phyloP scores from a whole-genome alignment of 2,329 filamentous ascomycete species.

The Chaetoscypha palmicola region DNA sequence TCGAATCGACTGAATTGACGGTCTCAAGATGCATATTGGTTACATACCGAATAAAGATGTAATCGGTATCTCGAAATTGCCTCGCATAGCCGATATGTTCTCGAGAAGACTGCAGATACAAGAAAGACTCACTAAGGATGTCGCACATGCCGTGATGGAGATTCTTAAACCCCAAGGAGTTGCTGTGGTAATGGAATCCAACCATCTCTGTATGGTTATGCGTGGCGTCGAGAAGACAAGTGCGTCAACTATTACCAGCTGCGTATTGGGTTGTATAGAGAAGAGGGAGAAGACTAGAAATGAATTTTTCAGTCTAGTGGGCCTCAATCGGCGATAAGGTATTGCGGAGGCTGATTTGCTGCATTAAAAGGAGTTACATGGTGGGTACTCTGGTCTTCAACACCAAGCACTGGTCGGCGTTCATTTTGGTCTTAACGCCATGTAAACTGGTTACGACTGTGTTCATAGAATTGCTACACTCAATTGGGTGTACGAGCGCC shows the following conservation, averaged over 20 bases:
- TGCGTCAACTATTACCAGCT: slow-evolving; percentile 86
- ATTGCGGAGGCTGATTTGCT: slow-evolving; percentile 10
- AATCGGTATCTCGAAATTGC: slow-evolving; percentile 91
- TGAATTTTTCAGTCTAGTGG: slow-evolving; percentile 81
- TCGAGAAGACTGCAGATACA: slow-evolving; percentile 89
- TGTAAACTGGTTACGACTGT: no score
- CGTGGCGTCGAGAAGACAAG: slow-evolving; percentile 91
- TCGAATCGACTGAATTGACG: background rate
- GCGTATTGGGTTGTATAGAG: slow-evolving; percentile 94
- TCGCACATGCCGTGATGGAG: slow-evolving; percentile 88
- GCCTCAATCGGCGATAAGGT: slow-evolving; percentile 47
- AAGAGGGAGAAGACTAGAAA: slow-evolving; percentile 88
- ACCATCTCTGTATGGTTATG: slow-evolving; percentile 98
- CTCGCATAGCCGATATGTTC: slow-evolving; percentile 96
- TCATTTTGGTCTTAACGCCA: slow-evolving; percentile 32
- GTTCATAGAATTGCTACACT: no score
- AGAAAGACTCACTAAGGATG: slow-evolving; percentile 91
- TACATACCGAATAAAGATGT: slow-evolving; percentile 91
- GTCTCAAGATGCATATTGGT: slow-evolving; percentile 85
- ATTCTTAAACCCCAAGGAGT: slow-evolving; percentile 91
- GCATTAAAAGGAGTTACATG: slow-evolving; percentile 19
- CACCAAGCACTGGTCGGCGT: slow-evolving; percentile 26
- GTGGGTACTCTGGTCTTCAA: slow-evolving; percentile 29
- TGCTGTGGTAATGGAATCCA: slow-evolving; percentile 94
- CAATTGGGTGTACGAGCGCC: no score